A percentile compares a stretch with the other conserved stretches of the same genome.
Conservation (phyloP, 768 basidiomycete genomes). For the Pleurotus tuoliensis region DNA sequence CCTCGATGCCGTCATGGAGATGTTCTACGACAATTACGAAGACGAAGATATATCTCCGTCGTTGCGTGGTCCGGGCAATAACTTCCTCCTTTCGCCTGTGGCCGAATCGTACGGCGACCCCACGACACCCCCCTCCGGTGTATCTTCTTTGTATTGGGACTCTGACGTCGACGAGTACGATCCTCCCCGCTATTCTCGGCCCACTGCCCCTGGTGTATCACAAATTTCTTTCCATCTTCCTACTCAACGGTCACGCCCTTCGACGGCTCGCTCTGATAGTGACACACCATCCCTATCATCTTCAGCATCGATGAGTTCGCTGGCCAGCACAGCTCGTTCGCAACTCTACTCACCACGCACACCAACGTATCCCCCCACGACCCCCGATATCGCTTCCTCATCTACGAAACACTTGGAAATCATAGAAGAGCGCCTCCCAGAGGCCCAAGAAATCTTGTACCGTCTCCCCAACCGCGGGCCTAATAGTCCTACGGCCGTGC, state of each 20-base stretch:
- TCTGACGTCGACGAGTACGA: slow-evolving; percentile 33
- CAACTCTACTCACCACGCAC: slow-evolving; percentile 11
- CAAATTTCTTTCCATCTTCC: slow-evolving; percentile 27
- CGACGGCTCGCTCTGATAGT: slow-evolving; percentile 29
- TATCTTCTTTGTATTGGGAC: slow-evolving; percentile 23
- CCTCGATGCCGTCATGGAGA: not conserved
- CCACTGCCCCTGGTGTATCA: slow-evolving; percentile 6
- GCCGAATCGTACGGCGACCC: not conserved
- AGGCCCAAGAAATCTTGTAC: slow-evolving; percentile 13
- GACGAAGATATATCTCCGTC: not conserved
- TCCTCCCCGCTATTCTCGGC: slow-evolving; percentile 16
- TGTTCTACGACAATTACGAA: slow-evolving; percentile 4
- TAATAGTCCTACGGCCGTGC: slow-evolving; percentile 11
- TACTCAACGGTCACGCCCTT: slow-evolving; percentile 22
- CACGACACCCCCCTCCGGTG: not conserved
- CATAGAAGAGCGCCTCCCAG: slow-evolving; percentile 31
- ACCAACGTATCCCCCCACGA: slow-evolving; percentile 16
- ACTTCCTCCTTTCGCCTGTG: not conserved
- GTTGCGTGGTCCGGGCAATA: not conserved
- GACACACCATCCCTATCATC: slow-evolving; percentile 49
- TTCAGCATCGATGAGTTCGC: slow-evolving; percentile 35
- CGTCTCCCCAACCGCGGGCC: slow-evolving; percentile 1
- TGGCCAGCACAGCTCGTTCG: slow-evolving; percentile 23
- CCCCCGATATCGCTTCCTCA: slow-evolving; percentile 29
- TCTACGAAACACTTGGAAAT: slow-evolving; percentile 26